A percentile compares a stretch with the other conserved stretches of the same genome.
Conservation (phyloP, 106 monocot genomes). For the Agapanthus africanus region DNA sequence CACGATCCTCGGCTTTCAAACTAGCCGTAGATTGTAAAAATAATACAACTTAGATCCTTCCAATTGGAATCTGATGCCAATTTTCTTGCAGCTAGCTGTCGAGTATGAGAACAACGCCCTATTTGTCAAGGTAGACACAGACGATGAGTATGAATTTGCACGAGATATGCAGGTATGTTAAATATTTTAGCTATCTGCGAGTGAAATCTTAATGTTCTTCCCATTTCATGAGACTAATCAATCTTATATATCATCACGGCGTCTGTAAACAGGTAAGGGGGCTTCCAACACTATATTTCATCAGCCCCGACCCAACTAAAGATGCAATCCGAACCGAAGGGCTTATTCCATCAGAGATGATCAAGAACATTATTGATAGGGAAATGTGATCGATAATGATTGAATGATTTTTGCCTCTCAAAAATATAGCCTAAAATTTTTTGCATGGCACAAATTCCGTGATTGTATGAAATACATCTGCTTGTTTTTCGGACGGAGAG, state of each 20-base stretch:
- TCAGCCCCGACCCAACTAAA: slow-evolving; percentile 77
- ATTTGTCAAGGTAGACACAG: slow-evolving; percentile 93
- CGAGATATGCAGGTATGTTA: slow-evolving; percentile 58
- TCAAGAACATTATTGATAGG: slow-evolving; percentile 76
- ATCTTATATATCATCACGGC: too few relatives aligned
- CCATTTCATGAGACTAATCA: too few relatives aligned
- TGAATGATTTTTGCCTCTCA: neutral
- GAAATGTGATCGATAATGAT: slow-evolving; percentile 33
- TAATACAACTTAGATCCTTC: too few relatives aligned
- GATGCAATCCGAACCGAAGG: slow-evolving; percentile 88
- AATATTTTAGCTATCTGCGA: too few relatives aligned
- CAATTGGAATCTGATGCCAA: too few relatives aligned
- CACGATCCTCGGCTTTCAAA: too few relatives aligned
- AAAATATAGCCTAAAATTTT: too few relatives aligned
- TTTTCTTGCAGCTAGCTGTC: slow-evolving; percentile 44
- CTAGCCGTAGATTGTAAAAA: too few relatives aligned
- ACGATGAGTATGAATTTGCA: slow-evolving; percentile 92
- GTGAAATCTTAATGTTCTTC: too few relatives aligned
- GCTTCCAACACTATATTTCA: slow-evolving; percentile 80
- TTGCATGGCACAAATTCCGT: too few relatives aligned
- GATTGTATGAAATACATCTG: neutral
- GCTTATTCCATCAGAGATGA: slow-evolving; percentile 70
- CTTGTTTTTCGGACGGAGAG: slow-evolving; percentile 6
- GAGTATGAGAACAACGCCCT: slow-evolving; percentile 69
- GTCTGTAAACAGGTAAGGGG: slow-evolving; percentile 73